Conservation (phyloP, 257 asterid genomes). For the Rauvolfia tetraphylla region DNA sequence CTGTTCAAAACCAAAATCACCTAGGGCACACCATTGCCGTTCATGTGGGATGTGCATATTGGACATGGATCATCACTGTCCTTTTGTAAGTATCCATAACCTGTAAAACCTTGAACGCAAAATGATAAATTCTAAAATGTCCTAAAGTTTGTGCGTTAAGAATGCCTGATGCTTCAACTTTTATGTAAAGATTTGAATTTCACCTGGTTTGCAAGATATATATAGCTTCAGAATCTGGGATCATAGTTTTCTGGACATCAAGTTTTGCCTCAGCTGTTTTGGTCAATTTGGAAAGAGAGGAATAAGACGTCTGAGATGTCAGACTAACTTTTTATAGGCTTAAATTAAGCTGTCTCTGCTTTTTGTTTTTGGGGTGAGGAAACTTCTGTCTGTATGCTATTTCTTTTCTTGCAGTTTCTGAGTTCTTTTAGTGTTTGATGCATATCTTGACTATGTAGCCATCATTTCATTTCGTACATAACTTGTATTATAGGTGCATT, state of each 20-base stretch:
- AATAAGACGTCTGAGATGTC: background rate
- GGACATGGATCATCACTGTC: conserved; percentile 99
- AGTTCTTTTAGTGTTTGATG: background rate
- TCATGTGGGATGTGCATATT: conserved; percentile 81
- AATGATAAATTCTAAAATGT: too few species aligned
- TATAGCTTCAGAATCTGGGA: background rate
- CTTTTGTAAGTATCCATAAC: conserved; percentile 66
- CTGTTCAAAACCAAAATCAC: conserved; percentile 88
- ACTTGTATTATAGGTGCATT: background rate
- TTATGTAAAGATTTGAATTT: background rate
- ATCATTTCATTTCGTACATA: background rate
- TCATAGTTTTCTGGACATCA: background rate
- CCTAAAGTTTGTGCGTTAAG: background rate
- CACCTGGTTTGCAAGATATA: background rate
- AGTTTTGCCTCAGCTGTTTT: background rate
- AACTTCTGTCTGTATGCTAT: background rate
- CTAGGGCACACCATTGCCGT: conserved; percentile 88
- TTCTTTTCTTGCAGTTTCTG: background rate
- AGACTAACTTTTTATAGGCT: background rate
- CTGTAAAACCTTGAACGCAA: background rate
- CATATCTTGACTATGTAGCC: background rate
- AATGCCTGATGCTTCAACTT: background rate
- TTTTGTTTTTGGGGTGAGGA: background rate
- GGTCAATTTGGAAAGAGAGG: background rate
- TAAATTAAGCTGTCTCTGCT: background rate